phyloP scores from a whole-genome alignment of 2,329 filamentous ascomycete species.

The Scytalidium lignicola region DNA sequence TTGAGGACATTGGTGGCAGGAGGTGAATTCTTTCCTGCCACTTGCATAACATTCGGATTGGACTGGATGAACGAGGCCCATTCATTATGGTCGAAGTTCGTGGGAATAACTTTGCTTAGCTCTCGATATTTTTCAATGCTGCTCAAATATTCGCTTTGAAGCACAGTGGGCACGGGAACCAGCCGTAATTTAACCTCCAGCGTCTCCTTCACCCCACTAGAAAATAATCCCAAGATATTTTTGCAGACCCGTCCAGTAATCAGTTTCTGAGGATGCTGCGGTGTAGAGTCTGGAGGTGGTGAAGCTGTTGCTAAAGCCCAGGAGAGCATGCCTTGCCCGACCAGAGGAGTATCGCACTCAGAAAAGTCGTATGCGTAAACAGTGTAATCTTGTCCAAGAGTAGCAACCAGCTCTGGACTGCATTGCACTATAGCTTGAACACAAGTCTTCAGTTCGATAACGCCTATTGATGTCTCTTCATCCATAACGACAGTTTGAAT shows the following conservation, averaged over 20 bases:
- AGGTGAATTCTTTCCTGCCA: conserved; percentile 15
- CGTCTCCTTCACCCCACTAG: conserved; percentile 77
- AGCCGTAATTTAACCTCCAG: conserved; percentile 90
- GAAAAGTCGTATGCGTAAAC: conserved; percentile 97
- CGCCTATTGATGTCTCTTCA: conserved; percentile 73
- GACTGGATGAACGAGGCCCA: conserved; percentile 75
- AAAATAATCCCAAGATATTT: conserved; percentile 79
- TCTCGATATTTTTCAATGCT: conserved; percentile 57
- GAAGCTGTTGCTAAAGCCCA: conserved; percentile 62
- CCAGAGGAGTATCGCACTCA: conserved; percentile 85
- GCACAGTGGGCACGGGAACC: conserved; percentile 59
- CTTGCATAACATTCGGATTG: conserved; percentile 50
- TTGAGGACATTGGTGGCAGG: conserved; percentile 5
- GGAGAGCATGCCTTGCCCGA: conserved; percentile 93
- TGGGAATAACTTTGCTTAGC: conserved; percentile 50
- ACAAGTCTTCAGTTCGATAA: conserved; percentile 83
- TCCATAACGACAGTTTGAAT: conserved; percentile 79
- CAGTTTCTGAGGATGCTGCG: conserved; percentile 59
- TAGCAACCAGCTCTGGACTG: conserved; percentile 80
- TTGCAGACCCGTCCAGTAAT: conserved; percentile 88
- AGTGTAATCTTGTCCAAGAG: conserved; percentile 76
- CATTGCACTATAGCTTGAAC: conserved; percentile 71
- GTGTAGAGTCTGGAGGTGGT: conserved; percentile 46
- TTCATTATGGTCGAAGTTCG: conserved; percentile 63
- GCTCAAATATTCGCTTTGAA: conserved; percentile 55